Evolutionary conservation across 1,284 basidiomycete genomes (phyloP).

Genomic region (Ustilago shanxiensis): DNA sequence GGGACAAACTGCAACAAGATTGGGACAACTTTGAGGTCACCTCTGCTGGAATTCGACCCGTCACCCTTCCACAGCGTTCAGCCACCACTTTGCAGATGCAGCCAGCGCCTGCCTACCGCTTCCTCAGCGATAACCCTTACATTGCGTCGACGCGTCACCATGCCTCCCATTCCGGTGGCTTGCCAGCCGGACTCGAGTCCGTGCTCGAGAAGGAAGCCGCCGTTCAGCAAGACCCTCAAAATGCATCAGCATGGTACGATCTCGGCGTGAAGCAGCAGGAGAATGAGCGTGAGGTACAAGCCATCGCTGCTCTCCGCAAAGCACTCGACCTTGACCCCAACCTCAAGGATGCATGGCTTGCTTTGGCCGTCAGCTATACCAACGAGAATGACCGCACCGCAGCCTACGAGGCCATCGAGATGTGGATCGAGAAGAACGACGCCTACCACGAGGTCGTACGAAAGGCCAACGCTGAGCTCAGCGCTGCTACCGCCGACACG

Average conservation of each 20-base stretch:
- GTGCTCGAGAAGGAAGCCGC: slow-evolving; percentile 86
- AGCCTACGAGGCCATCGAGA: slow-evolving; percentile 82
- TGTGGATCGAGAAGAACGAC: slow-evolving; percentile 77
- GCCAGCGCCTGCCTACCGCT: slow-evolving; percentile 58
- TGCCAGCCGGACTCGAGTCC: slow-evolving; percentile 53
- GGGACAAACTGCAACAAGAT: slow-evolving; percentile 80
- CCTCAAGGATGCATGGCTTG: slow-evolving; percentile 81
- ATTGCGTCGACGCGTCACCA: slow-evolving; percentile 51
- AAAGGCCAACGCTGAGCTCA: slow-evolving; percentile 14
- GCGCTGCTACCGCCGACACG: background rate
- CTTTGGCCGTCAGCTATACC: slow-evolving; percentile 89
- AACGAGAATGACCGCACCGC: slow-evolving; percentile 83
- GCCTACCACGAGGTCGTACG: slow-evolving; percentile 73
- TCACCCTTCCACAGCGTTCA: slow-evolving; percentile 29
- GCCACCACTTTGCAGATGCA: slow-evolving; percentile 20
- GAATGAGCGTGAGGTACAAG: slow-evolving; percentile 93
- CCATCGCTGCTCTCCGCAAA: slow-evolving; percentile 85
- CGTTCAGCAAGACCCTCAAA: slow-evolving; percentile 82
- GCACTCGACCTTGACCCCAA: slow-evolving; percentile 82
- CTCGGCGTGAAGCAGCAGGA: slow-evolving; percentile 98
- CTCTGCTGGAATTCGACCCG: slow-evolving; percentile 48
- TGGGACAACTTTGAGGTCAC: slow-evolving; percentile 77
- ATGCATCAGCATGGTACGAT: slow-evolving; percentile 86
- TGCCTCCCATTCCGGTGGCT: slow-evolving; percentile 34
- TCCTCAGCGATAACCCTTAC: slow-evolving; percentile 67